phyloP scores from a whole-genome alignment of 2,329 filamentous ascomycete species.

The Xylaria polymorpha region DNA sequence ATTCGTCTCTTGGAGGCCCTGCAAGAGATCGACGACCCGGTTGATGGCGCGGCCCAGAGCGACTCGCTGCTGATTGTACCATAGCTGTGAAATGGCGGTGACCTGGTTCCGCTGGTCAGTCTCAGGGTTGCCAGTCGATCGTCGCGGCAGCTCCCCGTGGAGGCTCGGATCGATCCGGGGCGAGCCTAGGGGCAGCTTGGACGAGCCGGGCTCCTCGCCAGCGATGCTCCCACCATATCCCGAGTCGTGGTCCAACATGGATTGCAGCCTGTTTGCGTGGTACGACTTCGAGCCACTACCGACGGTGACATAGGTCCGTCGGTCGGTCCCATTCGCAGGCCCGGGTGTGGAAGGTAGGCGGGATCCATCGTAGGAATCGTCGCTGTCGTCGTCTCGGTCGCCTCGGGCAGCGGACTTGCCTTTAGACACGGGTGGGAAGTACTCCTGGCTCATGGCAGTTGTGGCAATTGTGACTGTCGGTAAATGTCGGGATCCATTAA shows the following conservation, averaged over 20 bases:
- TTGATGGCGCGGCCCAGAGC: slow-evolving; percentile 89
- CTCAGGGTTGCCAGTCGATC: slow-evolving; percentile 60
- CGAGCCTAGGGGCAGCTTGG: slow-evolving; percentile 48
- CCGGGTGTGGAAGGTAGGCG: slow-evolving; percentile 37
- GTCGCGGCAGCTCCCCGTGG: slow-evolving; percentile 59
- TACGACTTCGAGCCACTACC: slow-evolving; percentile 84
- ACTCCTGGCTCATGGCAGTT: slow-evolving; percentile 69
- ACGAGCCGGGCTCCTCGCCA: slow-evolving; percentile 66
- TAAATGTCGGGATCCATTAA: slow-evolving; percentile 41
- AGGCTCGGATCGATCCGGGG: slow-evolving; percentile 58
- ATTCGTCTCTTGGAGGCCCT: slow-evolving; percentile 89
- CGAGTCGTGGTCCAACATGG: slow-evolving; percentile 86
- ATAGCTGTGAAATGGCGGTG: slow-evolving; percentile 89
- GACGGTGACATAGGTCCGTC: slow-evolving; percentile 85
- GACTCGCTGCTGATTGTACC: slow-evolving; percentile 92
- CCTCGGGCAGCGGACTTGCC: slow-evolving; percentile 58
- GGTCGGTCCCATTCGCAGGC: slow-evolving; percentile 44
- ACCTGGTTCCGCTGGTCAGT: slow-evolving; percentile 76
- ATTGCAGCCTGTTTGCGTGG: slow-evolving; percentile 82
- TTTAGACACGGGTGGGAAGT: slow-evolving; percentile 54
- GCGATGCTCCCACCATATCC: slow-evolving; percentile 87
- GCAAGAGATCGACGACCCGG: slow-evolving; percentile 84
- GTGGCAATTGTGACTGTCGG: slow-evolving; percentile 29
- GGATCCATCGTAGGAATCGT: slow-evolving; percentile 32
- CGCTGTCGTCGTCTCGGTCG: slow-evolving; percentile 31